These are phyloP conservation scores for Fusarium penzigii DNA, from an alignment of 2,329 filamentous ascomycete genomes.

Conservation along the genomic window DNA sequence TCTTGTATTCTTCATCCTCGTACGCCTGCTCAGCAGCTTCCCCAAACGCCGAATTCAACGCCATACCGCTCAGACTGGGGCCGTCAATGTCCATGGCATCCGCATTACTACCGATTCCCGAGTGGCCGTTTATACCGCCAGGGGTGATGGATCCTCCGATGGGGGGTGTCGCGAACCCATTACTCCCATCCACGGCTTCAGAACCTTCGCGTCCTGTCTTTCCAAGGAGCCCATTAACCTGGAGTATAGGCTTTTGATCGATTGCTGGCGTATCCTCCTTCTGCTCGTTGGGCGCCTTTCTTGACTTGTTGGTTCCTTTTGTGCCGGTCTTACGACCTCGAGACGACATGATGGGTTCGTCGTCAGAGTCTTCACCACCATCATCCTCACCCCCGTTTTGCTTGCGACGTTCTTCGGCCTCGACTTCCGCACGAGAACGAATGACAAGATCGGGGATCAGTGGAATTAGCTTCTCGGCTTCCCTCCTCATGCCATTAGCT, in stretches of 20 bases:
- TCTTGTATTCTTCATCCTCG: slow-evolving; percentile 92
- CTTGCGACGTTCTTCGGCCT: slow-evolving; percentile 81
- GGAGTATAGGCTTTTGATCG: slow-evolving; percentile 72
- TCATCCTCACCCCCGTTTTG: slow-evolving; percentile 84
- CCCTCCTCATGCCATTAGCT: slow-evolving; percentile 94
- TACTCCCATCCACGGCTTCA: slow-evolving; percentile 76
- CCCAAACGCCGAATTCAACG: slow-evolving; percentile 62
- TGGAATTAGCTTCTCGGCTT: slow-evolving; percentile 94
- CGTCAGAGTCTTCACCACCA: slow-evolving; percentile 87
- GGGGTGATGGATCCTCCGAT: slow-evolving; percentile 76
- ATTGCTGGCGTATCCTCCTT: slow-evolving; percentile 77
- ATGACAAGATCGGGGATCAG: slow-evolving; percentile 92
- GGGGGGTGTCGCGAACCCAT: slow-evolving; percentile 84
- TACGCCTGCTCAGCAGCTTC: slow-evolving; percentile 73
- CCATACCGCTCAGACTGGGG: slow-evolving; percentile 66
- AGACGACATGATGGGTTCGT: slow-evolving; percentile 98
- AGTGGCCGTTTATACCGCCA: slow-evolving; percentile 65
- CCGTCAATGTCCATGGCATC: slow-evolving; percentile 89
- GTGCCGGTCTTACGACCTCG: slow-evolving; percentile 81
- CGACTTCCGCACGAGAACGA: slow-evolving; percentile 88
- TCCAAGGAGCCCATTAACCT: slow-evolving; percentile 64
- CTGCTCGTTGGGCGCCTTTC: slow-evolving; percentile 71
- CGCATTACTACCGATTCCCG: slow-evolving; percentile 69
- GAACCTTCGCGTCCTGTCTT: slow-evolving; percentile 69
- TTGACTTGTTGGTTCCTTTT: slow-evolving; percentile 75